Evolutionary conservation across 371 early-diverging fungal genomes (phyloP).

Genomic region (Mucor saturninus): DNA sequence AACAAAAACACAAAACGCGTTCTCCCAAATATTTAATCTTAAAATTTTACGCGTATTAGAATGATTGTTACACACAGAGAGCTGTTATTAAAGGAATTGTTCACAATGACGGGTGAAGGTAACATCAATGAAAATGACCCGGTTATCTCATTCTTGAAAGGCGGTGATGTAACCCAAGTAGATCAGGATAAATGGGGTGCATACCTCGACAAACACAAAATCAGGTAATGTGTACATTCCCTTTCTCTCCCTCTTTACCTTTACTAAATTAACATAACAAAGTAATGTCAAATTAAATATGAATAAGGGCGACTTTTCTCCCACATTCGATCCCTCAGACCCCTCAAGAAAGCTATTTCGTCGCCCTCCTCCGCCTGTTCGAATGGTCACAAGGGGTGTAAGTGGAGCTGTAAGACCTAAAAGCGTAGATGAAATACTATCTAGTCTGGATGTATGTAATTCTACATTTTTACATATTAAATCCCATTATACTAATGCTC

Average conservation of each 20-base stretch:
- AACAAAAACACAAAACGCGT: neutral
- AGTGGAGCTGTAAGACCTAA: conserved; percentile 69
- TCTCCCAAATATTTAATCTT: neutral
- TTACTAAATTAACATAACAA: too few species aligned
- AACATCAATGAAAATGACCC: conserved; percentile 22
- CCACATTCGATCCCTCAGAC: conserved; percentile 1
- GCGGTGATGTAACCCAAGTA: conserved; percentile 33
- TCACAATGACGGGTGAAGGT: conserved; percentile 36
- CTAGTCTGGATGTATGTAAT: conserved; percentile 49
- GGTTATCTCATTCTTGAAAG: conserved; percentile 36
- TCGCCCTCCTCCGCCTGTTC: conserved; percentile 66
- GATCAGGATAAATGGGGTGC: conserved; percentile 43
- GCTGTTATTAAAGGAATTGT: conserved; percentile 40
- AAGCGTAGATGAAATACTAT: conserved; percentile 63
- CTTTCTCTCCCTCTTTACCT: too few species aligned
- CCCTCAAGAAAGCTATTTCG: conserved; percentile 18
- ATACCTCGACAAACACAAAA: conserved; percentile 39
- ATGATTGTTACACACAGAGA: conserved; percentile 37
- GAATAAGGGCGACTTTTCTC: conserved; percentile 12
- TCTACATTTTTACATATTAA: neutral
- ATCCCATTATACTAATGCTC: too few species aligned
- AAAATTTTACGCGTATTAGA: conserved; percentile 14
- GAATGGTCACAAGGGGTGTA: conserved; percentile 76
- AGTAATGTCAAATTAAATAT: conserved; percentile 7
- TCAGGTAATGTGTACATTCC: conserved; percentile 23